A percentile compares a stretch with the other conserved stretches of the same genome.
Evolutionary conservation across 495 filamentous ascomycete species (phyloP).

Genomic region (Coniosporium apollinis): DNA sequence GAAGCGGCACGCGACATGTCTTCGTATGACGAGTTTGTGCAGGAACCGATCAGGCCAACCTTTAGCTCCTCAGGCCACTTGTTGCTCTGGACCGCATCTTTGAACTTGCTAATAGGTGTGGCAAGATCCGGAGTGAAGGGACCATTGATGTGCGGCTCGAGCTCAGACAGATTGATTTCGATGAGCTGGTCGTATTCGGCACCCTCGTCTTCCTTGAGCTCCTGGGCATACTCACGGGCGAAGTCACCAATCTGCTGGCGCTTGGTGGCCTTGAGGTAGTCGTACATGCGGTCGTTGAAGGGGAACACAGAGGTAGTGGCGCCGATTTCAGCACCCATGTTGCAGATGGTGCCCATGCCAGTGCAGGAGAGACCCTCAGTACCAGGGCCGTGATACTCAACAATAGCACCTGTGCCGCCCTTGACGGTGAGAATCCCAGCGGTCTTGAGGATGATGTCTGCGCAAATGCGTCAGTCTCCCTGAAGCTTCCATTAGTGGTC

Average conservation of each 20-base stretch:
- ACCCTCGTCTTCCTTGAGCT: constrained; percentile 81
- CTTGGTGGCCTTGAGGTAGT: constrained; percentile 89
- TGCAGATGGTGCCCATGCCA: constrained; percentile 43
- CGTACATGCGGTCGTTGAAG: constrained; percentile 95
- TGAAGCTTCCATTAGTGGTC: neutral
- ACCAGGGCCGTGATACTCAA: constrained; percentile 88
- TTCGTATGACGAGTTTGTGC: constrained; percentile 99
- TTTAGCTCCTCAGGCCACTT: constrained; percentile 95
- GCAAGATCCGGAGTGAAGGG: constrained; percentile 99
- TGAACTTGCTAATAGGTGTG: constrained; percentile 94
- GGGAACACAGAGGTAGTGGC: constrained; percentile 97
- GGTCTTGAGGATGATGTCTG: constrained; percentile 95
- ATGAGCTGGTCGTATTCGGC: constrained; percentile 93
- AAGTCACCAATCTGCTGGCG: constrained; percentile 81
- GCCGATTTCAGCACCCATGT: constrained; percentile 81
- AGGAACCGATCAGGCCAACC: constrained; percentile 92
- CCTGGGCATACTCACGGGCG: constrained; percentile 63
- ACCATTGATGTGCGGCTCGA: constrained; percentile 97
- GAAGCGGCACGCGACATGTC: constrained; percentile 94
- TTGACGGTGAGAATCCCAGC: constrained; percentile 95
- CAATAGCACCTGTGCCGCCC: constrained; percentile 92
- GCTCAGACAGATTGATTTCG: constrained; percentile 84
- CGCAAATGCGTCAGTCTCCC: constrained; percentile 9
- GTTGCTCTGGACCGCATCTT: constrained; percentile 82
- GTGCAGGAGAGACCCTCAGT: constrained; percentile 51